These are phyloP conservation scores for Pleurotus ostreatus DNA, from an alignment of 768 basidiomycete genomes.

Conservation along the genomic window DNA sequence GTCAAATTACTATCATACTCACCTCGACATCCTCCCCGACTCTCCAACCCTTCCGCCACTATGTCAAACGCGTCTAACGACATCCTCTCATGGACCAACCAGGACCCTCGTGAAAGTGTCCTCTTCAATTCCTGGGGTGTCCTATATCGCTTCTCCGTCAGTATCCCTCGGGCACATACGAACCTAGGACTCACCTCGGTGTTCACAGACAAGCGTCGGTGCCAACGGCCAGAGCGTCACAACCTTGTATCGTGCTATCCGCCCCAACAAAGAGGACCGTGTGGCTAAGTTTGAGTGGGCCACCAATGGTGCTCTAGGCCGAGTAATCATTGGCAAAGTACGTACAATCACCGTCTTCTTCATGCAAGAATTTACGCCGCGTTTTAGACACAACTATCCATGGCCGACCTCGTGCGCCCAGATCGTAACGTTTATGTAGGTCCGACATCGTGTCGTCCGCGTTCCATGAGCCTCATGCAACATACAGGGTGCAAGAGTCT, in stretches of 20 bases:
- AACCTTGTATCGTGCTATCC: conserved; percentile 76
- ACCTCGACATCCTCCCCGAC: conserved; percentile 18
- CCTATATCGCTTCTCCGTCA: conserved; percentile 60
- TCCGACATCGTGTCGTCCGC: conserved; percentile 14
- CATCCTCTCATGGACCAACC: conserved; percentile 82
- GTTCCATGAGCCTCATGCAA: conserved; percentile 13
- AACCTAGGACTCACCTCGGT: conserved; percentile 7
- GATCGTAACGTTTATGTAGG: conserved; percentile 61
- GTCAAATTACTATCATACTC: conserved; percentile 5
- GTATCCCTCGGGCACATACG: conserved; percentile 7
- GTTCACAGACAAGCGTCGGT: conserved; percentile 57
- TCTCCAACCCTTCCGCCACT: conserved; percentile 19
- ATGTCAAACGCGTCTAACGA: conserved; percentile 52
- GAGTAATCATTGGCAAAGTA: conserved; percentile 84
- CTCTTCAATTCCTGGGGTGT: conserved; percentile 82
- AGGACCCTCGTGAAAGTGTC: conserved; percentile 79
- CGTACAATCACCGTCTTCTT: conserved; percentile 13
- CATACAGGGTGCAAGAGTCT: conserved; percentile 57
- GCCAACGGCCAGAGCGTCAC: conserved; percentile 68
- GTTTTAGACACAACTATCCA: conserved; percentile 66
- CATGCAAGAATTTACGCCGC: conserved; percentile 22
- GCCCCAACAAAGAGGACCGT: conserved; percentile 82
- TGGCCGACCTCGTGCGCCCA: conserved; percentile 77
- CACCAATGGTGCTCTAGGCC: conserved; percentile 76
- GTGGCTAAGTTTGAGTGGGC: conserved; percentile 89